A percentile compares a stretch with the other conserved stretches of the same genome.
These are phyloP conservation scores for Fusarium sp. DNA, from an alignment of 2,329 filamentous ascomycete genomes.

Conservation along the genomic window DNA sequence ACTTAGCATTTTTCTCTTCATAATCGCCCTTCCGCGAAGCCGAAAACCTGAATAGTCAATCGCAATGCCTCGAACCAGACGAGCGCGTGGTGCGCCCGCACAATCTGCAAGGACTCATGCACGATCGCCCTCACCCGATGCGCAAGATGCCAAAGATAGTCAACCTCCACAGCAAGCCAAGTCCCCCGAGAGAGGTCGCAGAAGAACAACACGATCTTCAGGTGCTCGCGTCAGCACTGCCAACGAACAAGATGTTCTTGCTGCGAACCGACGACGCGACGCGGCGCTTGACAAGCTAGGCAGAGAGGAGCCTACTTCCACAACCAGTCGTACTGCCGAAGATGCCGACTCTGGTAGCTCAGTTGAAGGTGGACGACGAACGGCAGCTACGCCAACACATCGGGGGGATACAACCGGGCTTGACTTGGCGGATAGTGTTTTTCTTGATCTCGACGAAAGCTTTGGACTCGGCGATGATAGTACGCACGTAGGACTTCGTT, in stretches of 20 bases:
- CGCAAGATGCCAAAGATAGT: conserved; percentile 25
- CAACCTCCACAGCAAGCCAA: conserved; percentile 19
- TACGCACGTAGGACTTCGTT: conserved; percentile 50
- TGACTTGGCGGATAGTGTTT: conserved; percentile 61
- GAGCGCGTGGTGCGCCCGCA: conserved; percentile 44
- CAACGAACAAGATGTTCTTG: conserved; percentile 44
- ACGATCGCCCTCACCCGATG: conserved; percentile 33
- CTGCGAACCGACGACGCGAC: conserved; percentile 49
- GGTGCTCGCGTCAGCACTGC: conserved; percentile 33
- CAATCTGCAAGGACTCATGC: conserved; percentile 38
- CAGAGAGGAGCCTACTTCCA: conserved; percentile 50
- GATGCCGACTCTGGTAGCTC: conserved; percentile 49
- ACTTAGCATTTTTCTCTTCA: background rate
- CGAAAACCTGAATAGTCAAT: background rate
- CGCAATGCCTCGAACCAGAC: conserved; percentile 48
- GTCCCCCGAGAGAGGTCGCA: conserved; percentile 41
- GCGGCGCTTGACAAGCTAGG: conserved; percentile 52
- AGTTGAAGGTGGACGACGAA: conserved; percentile 54
- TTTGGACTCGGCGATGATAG: conserved; percentile 56
- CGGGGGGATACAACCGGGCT: conserved; percentile 59
- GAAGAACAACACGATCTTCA: conserved; percentile 41
- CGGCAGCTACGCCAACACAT: conserved; percentile 49
- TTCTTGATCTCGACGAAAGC: conserved; percentile 58
- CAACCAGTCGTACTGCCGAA: conserved; percentile 41
- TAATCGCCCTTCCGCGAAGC: background rate